phyloP scores from a whole-genome alignment of 148 eudicot species.

The Amaranthus cruentus region DNA sequence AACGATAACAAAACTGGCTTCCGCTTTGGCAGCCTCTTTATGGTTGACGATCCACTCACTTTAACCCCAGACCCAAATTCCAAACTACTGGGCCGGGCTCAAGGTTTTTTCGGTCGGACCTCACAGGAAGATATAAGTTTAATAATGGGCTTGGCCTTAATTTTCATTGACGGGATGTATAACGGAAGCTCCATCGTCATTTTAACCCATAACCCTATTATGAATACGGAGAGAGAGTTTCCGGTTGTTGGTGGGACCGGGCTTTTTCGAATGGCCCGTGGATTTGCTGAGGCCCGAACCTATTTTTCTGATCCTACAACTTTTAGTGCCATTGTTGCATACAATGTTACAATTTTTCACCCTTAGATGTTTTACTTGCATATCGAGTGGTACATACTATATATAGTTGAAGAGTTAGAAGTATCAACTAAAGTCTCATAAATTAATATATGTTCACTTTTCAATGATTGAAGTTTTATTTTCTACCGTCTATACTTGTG shows the following conservation, averaged over 20 bases:
- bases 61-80: constrained; percentile 33
- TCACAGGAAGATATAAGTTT: constrained; percentile 15
- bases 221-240: constrained; percentile 29
- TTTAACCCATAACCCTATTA: constrained; percentile 17
- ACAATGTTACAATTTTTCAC: constrained; percentile 36
- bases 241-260: constrained; percentile 50
- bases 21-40: constrained; percentile 15
- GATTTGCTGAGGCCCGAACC: constrained; percentile 29
- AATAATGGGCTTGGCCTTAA: constrained; percentile 31
- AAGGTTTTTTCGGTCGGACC: constrained; percentile 27
- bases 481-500: too few relatives aligned
- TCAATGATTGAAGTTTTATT: too few relatives aligned
- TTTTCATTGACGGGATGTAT: constrained; percentile 31
- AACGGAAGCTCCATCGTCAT: constrained; percentile 44
- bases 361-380: background rate
- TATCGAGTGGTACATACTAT: too few relatives aligned
- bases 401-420: too few relatives aligned
- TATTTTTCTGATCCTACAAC: constrained; percentile 13
- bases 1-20: background rate
- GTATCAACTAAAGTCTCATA: too few relatives aligned
- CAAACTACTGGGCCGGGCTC: constrained; percentile 37
- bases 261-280: constrained; percentile 39
- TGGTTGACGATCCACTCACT: constrained; percentile 25
- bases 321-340: constrained; percentile 44
- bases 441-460: too few relatives aligned